Evolutionary conservation across 2,329 filamentous ascomycete species (phyloP), one percentile per base, ranked within the genome.

Genomic region (Sodiomyces alkalinus): DNA sequence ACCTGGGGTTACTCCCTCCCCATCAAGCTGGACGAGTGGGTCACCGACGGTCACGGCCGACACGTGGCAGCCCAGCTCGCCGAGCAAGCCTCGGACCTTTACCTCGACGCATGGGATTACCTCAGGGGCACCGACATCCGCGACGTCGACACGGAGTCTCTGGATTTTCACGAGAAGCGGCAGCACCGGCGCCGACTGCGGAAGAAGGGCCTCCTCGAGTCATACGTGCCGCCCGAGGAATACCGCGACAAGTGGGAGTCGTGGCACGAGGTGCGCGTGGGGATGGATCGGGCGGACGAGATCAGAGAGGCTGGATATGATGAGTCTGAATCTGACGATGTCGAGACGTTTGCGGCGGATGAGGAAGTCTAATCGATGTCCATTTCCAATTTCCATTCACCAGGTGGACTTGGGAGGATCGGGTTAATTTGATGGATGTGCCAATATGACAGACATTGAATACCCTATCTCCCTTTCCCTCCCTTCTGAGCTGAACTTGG

Each of bases 11-110:
- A 54, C 21, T 65, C 68, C 2, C 55, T 75, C 25, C 70, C 71
- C 3, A 61, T 71, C 32, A 75, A 74, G 50, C 41, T 75, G 9
- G 70, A 76, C 42, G 60, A 74, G 39, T 75, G 69, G 69, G 43
- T 55, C 7, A 67, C 64, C 0, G 61, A 64, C 11, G 68, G 68
- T 1, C 49, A 47, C 19, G 64, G 63, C 5, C 60, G 64, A 20
- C 40, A 37, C 2, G 23, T 58, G 4, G 45, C 49, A 10, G 44
- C 44, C n/a, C 43, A 47, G 23, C 37, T 54, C 2, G 39, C 43
- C 4, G 59, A 68, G 27, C 57, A 66, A 19, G 35, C 58, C 2
- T 47, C 49, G 6, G 68, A 73, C 38, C 43, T 52, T 35, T 27
- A 52, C 14, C 63, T 62, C 1, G 67, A 73, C 17, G 34, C 57